Evolutionary conservation across 1,284 basidiomycete genomes (phyloP), one percentile per base, ranked within the genome.

Genomic region (Limonomyces culmigenus): DNA sequence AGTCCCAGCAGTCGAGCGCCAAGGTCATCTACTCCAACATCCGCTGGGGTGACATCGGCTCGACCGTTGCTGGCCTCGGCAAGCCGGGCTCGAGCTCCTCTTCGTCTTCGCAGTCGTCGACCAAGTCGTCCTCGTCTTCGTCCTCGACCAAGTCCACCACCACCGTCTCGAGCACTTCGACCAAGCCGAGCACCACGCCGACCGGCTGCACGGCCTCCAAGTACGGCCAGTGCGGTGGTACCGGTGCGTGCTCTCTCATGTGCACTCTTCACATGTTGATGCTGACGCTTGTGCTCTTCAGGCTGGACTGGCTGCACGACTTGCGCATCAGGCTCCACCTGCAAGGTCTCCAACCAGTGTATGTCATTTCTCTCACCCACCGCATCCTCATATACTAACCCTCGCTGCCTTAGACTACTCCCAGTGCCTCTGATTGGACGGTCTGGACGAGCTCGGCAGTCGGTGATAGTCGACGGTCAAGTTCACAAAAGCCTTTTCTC

Each of bases 21-120:
- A 13, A 11, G 30, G 54, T 58, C 36, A 50, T 43, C 37, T 59
- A 47, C 51, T 58, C 55, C 18, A 55, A 58, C 50, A 58, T 56
- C 51, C 51, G 50, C 45, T 49, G 51, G 42, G 55, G 55, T 40
- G 45, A 48, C 42, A 50, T 58, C 43, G 52, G 50, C 40, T 52
- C 53, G 39, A 58, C 55, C 35, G 51, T 43, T 43, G 41, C 23
- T 27, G 23, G 23, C n/a, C n/a, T n/a, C n/a, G n/a, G n/a, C n/a
- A n/a, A n/a, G n/a, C n/a, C n/a, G n/a, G n/a, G n/a, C n/a, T n/a
- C n/a, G n/a, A n/a, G n/a, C n/a, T n/a, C n/a, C n/a, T n/a, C n/a
- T n/a, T n/a, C n/a, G n/a, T 8, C 23, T n/a, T 8, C 23, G 8
- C n/a, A 8, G 8, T 8, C 8, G 8, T 27, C 23, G 8, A 27